phyloP scores from a whole-genome alignment of 2,329 filamentous ascomycete genomes.

The Coniella lustricola region DNA sequence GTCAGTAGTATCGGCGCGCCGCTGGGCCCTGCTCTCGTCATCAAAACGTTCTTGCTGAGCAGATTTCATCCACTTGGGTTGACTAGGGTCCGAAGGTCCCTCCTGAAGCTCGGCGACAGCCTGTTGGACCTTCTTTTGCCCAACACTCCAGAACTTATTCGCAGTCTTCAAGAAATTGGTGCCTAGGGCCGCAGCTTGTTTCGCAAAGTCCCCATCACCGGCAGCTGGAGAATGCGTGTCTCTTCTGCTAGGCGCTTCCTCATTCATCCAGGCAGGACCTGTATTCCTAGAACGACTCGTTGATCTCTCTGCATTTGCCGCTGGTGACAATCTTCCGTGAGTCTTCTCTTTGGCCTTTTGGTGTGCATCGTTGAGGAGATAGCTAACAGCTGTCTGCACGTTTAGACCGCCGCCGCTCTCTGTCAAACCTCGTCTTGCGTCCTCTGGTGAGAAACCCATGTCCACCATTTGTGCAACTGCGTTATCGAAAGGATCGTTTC shows the following conservation, averaged over 20 bases:
- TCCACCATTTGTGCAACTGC: constrained; percentile 85
- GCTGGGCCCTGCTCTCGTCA: constrained; percentile 25
- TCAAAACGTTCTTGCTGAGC: constrained; percentile 41
- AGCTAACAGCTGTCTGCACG: constrained; percentile 80
- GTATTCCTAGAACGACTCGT: constrained; percentile 29
- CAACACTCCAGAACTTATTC: constrained; percentile 89
- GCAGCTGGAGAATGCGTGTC: constrained; percentile 50
- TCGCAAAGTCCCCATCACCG: constrained; percentile 66
- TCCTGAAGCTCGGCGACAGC: constrained; percentile 80
- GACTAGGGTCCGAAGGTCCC: constrained; percentile 63
- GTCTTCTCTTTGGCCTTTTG: constrained; percentile 70
- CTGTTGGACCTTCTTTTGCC: constrained; percentile 87
- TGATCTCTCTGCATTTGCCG: constrained; percentile 30
- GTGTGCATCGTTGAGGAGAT: constrained; percentile 87
- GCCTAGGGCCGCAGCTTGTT: constrained; percentile 75
- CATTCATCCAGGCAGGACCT: constrained; percentile 57
- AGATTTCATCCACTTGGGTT: constrained; percentile 95
- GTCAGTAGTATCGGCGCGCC: constrained; percentile 46
- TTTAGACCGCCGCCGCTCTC: constrained; percentile 74
- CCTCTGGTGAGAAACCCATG: constrained; percentile 86
- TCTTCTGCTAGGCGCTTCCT: constrained; percentile 42
- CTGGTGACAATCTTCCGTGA: constrained; percentile 26
- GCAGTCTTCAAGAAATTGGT: constrained; percentile 86
- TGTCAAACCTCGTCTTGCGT: constrained; percentile 70
- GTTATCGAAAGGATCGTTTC: constrained; percentile 61